Conservation (phyloP, 495 filamentous ascomycete species). For the Antarctomyces pellizariae region DNA sequence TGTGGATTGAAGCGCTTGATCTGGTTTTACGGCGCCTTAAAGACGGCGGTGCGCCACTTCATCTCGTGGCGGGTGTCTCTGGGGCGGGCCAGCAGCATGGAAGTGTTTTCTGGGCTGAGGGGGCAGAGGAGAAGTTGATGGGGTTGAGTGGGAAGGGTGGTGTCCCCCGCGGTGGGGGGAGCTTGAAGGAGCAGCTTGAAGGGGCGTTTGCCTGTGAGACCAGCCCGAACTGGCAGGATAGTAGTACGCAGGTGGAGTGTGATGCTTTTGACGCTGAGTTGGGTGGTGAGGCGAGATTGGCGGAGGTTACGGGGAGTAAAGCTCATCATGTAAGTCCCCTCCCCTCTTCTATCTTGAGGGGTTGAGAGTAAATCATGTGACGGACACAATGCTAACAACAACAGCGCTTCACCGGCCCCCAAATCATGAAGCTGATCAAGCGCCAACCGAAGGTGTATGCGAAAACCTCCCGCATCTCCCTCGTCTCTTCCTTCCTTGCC, state of each 20-base stretch:
- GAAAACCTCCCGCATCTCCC: conserved; percentile 60
- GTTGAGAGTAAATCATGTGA: conserved; percentile 3
- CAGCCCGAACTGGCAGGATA: conserved; percentile 95
- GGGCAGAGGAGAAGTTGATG: conserved; percentile 47
- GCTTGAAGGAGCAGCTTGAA: conserved; percentile 46
- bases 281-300: conserved; percentile 40
- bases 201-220: conserved; percentile 64
- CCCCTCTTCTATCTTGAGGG: conserved; percentile 1
- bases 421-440: conserved; percentile 69
- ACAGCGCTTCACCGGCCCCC: conserved; percentile 91
- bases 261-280: conserved; percentile 59
- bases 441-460: conserved; percentile 63
- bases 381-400: conserved; percentile 11
- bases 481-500: conserved; percentile 87
- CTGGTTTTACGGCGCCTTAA: conserved; percentile 52
- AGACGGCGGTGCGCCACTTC: conserved; percentile 51
- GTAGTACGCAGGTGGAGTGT: conserved; percentile 78
- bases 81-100: conserved; percentile 94
- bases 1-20: conserved; percentile 88
- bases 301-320: conserved; percentile 63
- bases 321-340: conserved; percentile 65
- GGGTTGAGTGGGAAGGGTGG: too few relatives aligned
- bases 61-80: conserved; percentile 56
- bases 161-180: too few relatives aligned
- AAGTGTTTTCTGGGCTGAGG: conserved; percentile 67